Percentiles rank a stretch among this genome's conserved stretches.
These are phyloP conservation scores for Cercospora citrullina DNA, from an alignment of 2,329 filamentous ascomycete genomes.

Conservation along the genomic window DNA sequence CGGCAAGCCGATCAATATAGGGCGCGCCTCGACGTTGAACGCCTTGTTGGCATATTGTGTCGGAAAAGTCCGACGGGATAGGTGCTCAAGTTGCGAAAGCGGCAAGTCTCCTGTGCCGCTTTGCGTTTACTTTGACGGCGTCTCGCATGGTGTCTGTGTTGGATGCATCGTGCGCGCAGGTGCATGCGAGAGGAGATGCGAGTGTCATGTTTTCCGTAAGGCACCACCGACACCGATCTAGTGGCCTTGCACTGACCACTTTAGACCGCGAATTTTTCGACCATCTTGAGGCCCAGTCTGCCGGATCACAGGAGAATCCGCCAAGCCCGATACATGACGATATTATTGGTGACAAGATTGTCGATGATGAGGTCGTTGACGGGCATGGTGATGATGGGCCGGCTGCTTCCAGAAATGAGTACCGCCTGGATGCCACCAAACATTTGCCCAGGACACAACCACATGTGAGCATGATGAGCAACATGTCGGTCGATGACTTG, in stretches of 20 bases:
- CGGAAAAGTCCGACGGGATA: neutral
- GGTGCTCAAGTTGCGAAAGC: neutral
- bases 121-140: neutral
- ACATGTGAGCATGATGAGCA: neutral
- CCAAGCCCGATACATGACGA: neutral
- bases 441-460: too few species aligned
- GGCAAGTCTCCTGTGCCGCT: neutral
- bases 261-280: neutral
- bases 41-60: slow-evolving; percentile 11
- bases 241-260: too few species aligned
- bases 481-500: neutral
- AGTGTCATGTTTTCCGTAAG: neutral
- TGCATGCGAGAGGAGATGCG: neutral
- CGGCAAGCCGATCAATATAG: slow-evolving; percentile 1
- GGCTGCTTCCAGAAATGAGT: too few species aligned
- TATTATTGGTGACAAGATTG: neutral
- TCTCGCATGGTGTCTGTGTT: neutral
- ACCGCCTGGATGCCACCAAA: too few species aligned
- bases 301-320: neutral
- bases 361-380: neutral
- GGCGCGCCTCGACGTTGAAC: neutral
- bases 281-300: neutral
- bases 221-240: too few species aligned
- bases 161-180: neutral
- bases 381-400: neutral